Conservation (phyloP, 352 stramenopile genomes). For the Pythium graminicola region DNA sequence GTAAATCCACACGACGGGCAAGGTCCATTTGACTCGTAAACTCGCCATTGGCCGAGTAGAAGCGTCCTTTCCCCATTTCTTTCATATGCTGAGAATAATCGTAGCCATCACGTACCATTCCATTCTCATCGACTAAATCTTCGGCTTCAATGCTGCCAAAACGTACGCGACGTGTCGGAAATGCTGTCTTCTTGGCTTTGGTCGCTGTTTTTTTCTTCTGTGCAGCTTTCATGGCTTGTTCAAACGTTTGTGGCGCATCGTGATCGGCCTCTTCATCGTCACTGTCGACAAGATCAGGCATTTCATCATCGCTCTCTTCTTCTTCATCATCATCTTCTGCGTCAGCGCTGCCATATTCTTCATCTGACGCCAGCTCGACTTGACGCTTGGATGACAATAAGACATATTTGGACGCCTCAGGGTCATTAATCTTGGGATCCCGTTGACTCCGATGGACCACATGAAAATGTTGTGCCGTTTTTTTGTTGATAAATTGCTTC, state of each 20-base stretch:
- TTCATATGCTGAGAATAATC: conserved; percentile 91
- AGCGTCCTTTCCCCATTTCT: conserved; percentile 82
- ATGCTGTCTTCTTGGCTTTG: conserved; percentile 24
- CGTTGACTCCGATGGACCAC: conserved; percentile 82
- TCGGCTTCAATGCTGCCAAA: conserved; percentile 60
- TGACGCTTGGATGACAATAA: conserved; percentile 63
- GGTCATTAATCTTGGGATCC: conserved; percentile 74
- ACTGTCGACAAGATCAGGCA: conserved; percentile 17
- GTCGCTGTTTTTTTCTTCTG: conserved; percentile 17
- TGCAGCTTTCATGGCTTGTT: conserved; percentile 10
- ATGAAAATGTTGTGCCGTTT: conserved; percentile 81
- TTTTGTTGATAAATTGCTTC: conserved; percentile 86
- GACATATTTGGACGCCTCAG: conserved; percentile 79
- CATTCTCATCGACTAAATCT: conserved; percentile 82
- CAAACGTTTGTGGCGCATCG: conserved; percentile 9
- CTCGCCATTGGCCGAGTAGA: conserved; percentile 67
- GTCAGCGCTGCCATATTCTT: conserved; percentile 32
- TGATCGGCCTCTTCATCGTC: conserved; percentile 11
- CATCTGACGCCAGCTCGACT: conserved; percentile 53
- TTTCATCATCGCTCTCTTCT: conserved; percentile 22
- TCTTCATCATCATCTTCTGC: conserved; percentile 24
- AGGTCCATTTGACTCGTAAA: conserved; percentile 60
- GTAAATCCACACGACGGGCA: conserved; percentile 54
- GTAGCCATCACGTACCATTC: conserved; percentile 89
- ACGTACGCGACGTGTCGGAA: conserved; percentile 53